Evolutionary conservation across 2,329 filamentous ascomycete genomes (phyloP).

Genomic region (Colletotrichum tropicicola): DNA sequence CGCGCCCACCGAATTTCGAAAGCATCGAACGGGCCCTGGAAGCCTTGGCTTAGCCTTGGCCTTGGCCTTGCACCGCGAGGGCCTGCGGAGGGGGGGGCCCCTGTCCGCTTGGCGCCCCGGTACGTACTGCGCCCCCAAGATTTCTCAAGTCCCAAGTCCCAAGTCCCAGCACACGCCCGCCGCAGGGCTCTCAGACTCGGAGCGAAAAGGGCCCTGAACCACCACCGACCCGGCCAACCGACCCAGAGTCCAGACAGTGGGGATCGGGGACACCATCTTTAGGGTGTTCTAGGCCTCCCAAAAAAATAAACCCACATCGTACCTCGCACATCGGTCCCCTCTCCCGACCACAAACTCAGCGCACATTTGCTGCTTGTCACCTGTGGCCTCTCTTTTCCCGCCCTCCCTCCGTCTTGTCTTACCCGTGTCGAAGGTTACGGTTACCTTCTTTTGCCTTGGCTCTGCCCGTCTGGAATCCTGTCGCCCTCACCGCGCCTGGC

Average conservation of each 20-base stretch:
- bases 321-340: neutral
- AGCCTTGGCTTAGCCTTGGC: no score
- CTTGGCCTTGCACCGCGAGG: no score
- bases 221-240: slow-evolving; percentile 12
- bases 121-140: slow-evolving; percentile 7
- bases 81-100: no score
- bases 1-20: neutral
- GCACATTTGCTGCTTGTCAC: slow-evolving; percentile 1
- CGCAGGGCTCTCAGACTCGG: no score
- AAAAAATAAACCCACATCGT: slow-evolving; percentile 23
- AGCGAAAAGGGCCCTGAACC: neutral
- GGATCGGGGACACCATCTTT: slow-evolving; percentile 30
- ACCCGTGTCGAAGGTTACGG: neutral
- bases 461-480: neutral
- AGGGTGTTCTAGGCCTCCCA: slow-evolving; percentile 27
- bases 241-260: slow-evolving; percentile 29
- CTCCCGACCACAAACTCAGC: slow-evolving; percentile 6
- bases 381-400: neutral
- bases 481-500: neutral
- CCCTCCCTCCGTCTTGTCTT: neutral
- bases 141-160: neutral
- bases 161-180: neutral
- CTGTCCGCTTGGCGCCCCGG: neutral
- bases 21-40: no score
- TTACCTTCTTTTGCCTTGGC: neutral